Evolutionary conservation across 768 basidiomycete species (phyloP), one percentile per base, ranked within the genome.

Genomic region (Boletus huronensis): DNA sequence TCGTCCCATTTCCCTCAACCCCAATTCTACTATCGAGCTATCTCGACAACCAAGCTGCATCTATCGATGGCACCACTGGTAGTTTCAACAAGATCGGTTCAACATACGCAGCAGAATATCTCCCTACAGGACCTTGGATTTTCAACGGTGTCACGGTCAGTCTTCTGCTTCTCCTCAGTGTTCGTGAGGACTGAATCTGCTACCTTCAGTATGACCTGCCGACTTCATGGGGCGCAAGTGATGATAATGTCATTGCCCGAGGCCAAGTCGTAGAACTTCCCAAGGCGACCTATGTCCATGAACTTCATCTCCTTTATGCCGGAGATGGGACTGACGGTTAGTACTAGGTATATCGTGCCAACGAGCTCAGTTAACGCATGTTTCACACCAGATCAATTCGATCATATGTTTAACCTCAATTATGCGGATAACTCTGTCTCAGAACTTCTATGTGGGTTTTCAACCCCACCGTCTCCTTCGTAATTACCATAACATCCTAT

Each of bases 251-350:
- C 25, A 61, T 81, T 28, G 70, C 77, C 16, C 55, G 73, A 7
- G 72, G 73, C 2, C 81, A 82, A 53, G 63, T 73, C 5, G 47
- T 82, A 13, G 54, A 65, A 6, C 64, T 77, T 19, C 50, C 62
- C 8, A 48, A 63, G 0, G 62, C 68, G n/a, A 72, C 71, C 0
- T 72, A 64, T 54, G 69, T 74, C 1, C 81, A 82, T 54, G 72
- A 81, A 54, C 61, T 82, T 25, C 78, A 81, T 52, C 68, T 80
- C 47, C 56, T 81, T 11, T 81, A 81, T 58, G 71, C 77, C 21
- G 77, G 76, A 25, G 77, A 77, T 44, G 72, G 70, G 6, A 52
- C 41, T 1, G 63, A 69, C n/a, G 54, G 76, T 73, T 40, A 49
- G 72, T 57, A 16, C 6, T 23, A 31, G 28, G n/a, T 29, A 40